Evolutionary conservation across 148 eudicot genomes (phyloP).

Genomic region (Cornus florida): DNA sequence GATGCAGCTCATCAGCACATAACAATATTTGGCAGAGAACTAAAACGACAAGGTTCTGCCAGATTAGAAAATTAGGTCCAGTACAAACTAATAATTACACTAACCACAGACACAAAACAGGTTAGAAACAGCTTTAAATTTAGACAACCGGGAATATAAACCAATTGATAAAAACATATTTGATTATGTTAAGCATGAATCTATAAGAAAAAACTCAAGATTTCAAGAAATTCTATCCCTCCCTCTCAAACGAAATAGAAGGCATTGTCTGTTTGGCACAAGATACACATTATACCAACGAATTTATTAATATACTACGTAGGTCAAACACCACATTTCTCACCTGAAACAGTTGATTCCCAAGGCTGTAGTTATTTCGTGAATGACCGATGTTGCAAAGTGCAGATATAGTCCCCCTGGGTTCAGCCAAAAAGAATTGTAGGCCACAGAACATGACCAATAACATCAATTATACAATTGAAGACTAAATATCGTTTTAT

Average conservation of each 20-base stretch:
- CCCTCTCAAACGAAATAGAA: not conserved
- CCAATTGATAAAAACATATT: too few relatives aligned
- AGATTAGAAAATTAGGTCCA: not conserved
- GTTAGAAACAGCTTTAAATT: too few relatives aligned
- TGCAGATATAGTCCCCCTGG: conserved; percentile 70
- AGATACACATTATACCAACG: too few relatives aligned
- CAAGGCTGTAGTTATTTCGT: conserved; percentile 82
- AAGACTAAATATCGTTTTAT: too few relatives aligned
- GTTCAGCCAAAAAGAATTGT: conserved; percentile 13
- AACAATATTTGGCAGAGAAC: not conserved
- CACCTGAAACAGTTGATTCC: conserved; percentile 91
- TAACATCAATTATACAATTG: not conserved
- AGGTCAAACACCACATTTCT: conserved; percentile 15
- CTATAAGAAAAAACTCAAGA: too few relatives aligned
- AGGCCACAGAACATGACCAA: conserved; percentile 2
- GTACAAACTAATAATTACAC: too few relatives aligned
- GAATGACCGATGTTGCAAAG: conserved; percentile 75
- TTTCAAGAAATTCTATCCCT: too few relatives aligned
- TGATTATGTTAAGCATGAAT: too few relatives aligned
- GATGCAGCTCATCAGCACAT: not conserved
- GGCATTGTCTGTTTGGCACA: not conserved
- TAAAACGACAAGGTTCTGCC: not conserved
- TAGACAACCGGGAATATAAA: not conserved
- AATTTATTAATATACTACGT: too few relatives aligned
- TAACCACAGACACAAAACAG: not conserved